Conservation (phyloP, 2,329 filamentous ascomycete species). For the Aspergillus fructus region DNA sequence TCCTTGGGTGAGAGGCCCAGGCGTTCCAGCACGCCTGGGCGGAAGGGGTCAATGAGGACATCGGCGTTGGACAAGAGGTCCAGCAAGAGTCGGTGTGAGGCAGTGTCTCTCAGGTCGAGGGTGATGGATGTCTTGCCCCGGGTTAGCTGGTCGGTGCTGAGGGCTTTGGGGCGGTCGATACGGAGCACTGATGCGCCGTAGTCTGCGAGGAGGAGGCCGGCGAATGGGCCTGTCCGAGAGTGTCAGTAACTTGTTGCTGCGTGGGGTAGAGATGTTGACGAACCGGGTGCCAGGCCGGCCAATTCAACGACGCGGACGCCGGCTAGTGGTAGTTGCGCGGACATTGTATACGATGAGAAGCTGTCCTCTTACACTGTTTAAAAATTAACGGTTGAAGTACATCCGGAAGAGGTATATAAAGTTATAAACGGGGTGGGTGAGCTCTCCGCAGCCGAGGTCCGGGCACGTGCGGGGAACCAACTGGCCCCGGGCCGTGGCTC, state of each 20-base stretch:
- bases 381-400: neutral
- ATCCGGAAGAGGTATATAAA: neutral
- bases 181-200: constrained; percentile 85
- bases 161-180: constrained; percentile 64
- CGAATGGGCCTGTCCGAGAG: constrained; percentile 69
- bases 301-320: constrained; percentile 66
- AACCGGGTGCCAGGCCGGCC: constrained; percentile 65
- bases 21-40: constrained; percentile 84
- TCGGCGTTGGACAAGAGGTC: constrained; percentile 65
- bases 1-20: constrained; percentile 71
- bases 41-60: constrained; percentile 88
- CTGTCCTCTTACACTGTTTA: neutral
- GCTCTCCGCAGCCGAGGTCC: constrained; percentile 24
- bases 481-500: neutral
- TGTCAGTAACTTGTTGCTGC: neutral
- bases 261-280: constrained; percentile 7
- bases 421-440: neutral
- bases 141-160: constrained; percentile 70
- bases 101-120: constrained; percentile 70
- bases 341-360: neutral
- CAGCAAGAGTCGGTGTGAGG: constrained; percentile 66
- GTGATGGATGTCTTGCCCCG: constrained; percentile 78
- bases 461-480: constrained; percentile 21
- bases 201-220: constrained; percentile 84
- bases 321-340: constrained; percentile 54